Percentiles rank a stretch among this genome's conserved stretches.
Evolutionary conservation across 2,329 filamentous ascomycete species (phyloP).

Genomic region (Ceratocystis huliohia): DNA sequence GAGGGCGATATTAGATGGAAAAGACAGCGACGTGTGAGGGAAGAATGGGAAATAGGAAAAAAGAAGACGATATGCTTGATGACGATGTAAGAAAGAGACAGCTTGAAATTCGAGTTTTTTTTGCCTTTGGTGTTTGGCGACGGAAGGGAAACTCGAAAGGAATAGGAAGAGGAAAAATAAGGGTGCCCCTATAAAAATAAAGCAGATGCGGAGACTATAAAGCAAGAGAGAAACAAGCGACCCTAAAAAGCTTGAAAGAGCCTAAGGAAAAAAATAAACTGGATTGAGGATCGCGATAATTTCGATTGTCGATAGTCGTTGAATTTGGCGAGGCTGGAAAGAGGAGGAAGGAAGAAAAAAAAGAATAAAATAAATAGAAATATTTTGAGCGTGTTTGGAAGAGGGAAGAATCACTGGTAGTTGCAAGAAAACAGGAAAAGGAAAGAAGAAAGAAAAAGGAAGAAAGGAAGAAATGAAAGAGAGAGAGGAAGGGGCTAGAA

Average conservation of each 20-base stretch:
- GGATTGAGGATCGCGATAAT: not conserved
- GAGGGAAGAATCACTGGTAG: not conserved
- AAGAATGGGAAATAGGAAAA: not conserved
- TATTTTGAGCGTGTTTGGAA: not conserved
- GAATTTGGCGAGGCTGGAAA: constrained; percentile 19
- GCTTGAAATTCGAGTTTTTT: not conserved
- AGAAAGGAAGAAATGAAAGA: not conserved
- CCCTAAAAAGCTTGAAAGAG: not conserved
- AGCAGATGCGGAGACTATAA: not conserved
- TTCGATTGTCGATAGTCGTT: not conserved
- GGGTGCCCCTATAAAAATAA: not conserved
- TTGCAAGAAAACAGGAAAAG: not conserved
- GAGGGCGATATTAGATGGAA: constrained; percentile 1
- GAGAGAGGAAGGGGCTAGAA: too few species aligned
- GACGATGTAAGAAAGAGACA: not conserved
- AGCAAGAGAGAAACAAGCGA: constrained; percentile 2
- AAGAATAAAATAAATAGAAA: constrained; percentile 11
- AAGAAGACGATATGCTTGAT: not conserved
- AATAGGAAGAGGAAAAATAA: constrained; percentile 7
- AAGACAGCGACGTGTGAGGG: constrained; percentile 2
- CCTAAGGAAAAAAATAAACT: not conserved
- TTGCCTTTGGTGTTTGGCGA: not conserved
- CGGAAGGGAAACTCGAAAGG: not conserved
- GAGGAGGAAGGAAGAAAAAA: constrained; percentile 9
- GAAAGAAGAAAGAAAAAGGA: constrained; percentile 7